Conservation (phyloP, 805 yeast species). For the Wickerhamia fluorescens region DNA sequence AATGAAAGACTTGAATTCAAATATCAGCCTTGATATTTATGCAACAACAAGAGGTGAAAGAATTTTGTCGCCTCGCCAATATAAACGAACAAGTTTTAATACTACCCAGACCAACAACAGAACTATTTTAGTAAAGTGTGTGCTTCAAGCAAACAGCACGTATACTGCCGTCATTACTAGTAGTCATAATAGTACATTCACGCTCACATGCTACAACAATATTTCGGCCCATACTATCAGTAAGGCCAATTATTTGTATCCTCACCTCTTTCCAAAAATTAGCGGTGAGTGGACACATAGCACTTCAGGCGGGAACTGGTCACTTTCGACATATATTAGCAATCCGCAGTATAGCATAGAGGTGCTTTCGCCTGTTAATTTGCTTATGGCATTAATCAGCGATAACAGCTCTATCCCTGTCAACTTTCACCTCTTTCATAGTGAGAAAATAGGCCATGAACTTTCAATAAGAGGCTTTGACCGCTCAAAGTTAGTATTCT, state of each 20-base stretch:
- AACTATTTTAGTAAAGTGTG: slow-evolving; percentile 26
- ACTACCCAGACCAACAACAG: slow-evolving; percentile 29
- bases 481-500: slow-evolving; percentile 17
- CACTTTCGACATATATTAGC: slow-evolving; percentile 34
- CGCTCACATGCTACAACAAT: slow-evolving; percentile 22
- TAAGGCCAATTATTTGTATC: slow-evolving; percentile 25
- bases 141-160: slow-evolving; percentile 14
- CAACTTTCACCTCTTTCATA: slow-evolving; percentile 40
- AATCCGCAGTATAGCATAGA: slow-evolving; percentile 64
- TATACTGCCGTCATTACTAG: slow-evolving; percentile 20
- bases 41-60: slow-evolving; percentile 24
- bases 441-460: slow-evolving; percentile 17
- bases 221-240: slow-evolving; percentile 13
- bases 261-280: slow-evolving; percentile 11
- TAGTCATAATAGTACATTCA: slow-evolving; percentile 17
- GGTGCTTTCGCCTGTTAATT: too few species aligned
- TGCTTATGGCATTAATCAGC: neutral
- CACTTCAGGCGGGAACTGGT: slow-evolving; percentile 51
- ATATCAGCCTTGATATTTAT: slow-evolving; percentile 10
- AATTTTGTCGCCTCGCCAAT: slow-evolving; percentile 20
- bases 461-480: slow-evolving; percentile 15
- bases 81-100: slow-evolving; percentile 9
- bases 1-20: slow-evolving; percentile 3
- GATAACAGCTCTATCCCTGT: slow-evolving; percentile 9
- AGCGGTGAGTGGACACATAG: slow-evolving; percentile 40